Conservation (phyloP, 805 yeast species). For the Ogataea trehalophila region DNA sequence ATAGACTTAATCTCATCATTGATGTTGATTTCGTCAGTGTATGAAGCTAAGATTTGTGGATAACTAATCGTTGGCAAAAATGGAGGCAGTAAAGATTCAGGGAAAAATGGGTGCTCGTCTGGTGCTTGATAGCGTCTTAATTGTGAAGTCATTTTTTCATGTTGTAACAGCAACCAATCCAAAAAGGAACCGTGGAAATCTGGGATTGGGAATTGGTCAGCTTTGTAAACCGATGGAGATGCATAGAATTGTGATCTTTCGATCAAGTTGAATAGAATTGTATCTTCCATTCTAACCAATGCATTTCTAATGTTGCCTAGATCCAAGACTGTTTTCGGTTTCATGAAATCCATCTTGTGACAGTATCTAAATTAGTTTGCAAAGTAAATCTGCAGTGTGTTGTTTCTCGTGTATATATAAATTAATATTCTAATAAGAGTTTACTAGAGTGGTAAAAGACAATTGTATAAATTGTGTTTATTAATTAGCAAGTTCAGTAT, state of each 20-base stretch:
- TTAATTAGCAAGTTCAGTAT: no score
- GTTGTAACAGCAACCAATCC: slow-evolving; percentile 77
- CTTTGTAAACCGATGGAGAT: slow-evolving; percentile 69
- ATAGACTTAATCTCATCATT: slow-evolving; percentile 62
- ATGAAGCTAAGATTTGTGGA: slow-evolving; percentile 73
- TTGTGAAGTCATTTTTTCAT: slow-evolving; percentile 73
- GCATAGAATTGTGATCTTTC: slow-evolving; percentile 87
- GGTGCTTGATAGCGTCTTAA: slow-evolving; percentile 91
- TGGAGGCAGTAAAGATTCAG: slow-evolving; percentile 51
- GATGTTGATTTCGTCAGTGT: slow-evolving; percentile 69
- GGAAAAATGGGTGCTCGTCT: slow-evolving; percentile 88
- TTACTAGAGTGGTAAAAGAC: no score
- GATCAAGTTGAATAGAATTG: slow-evolving; percentile 86
- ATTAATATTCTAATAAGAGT: no score
- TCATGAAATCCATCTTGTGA: slow-evolving; percentile 68
- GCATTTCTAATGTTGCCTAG: slow-evolving; percentile 79
- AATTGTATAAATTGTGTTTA: no score
- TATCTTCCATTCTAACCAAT: slow-evolving; percentile 91
- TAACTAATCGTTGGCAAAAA: slow-evolving; percentile 75
- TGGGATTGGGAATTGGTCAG: slow-evolving; percentile 53
- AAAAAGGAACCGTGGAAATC: slow-evolving; percentile 71
- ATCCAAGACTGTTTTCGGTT: slow-evolving; percentile 77
- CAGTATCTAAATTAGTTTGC: not conserved
- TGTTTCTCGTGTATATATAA: no score
- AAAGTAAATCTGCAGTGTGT: no score